phyloP scores from a whole-genome alignment of 2,329 filamentous ascomycete genomes.

The Talaromyces islandicus region DNA sequence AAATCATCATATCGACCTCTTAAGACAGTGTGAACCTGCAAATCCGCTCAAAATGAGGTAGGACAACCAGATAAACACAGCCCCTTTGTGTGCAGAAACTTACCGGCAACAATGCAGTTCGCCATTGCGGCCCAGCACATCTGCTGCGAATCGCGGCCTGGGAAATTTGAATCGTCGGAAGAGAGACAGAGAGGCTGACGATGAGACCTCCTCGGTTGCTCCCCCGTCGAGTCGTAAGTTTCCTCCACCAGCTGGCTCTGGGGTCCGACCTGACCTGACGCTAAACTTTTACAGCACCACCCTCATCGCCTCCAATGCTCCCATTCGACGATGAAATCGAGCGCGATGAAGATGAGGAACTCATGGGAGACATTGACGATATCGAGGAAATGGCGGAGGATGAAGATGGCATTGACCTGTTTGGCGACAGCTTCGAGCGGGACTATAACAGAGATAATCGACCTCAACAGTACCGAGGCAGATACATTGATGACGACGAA shows the following conservation, averaged over 20 bases:
- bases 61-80: background rate
- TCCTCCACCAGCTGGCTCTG: background rate
- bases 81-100: background rate
- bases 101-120: constrained; percentile 51
- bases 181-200: constrained; percentile 59
- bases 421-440: constrained; percentile 60
- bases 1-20: background rate
- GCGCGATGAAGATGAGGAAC: constrained; percentile 50
- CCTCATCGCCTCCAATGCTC: constrained; percentile 56
- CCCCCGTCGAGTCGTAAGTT: constrained; percentile 60
- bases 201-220: constrained; percentile 54
- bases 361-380: constrained; percentile 60
- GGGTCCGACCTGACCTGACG: constrained; percentile 12
- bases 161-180: constrained; percentile 51
- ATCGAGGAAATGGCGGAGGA: constrained; percentile 64
- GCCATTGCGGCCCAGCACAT: constrained; percentile 72
- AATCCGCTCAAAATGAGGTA: constrained; percentile 10
- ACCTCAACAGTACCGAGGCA: constrained; percentile 49
- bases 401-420: constrained; percentile 63
- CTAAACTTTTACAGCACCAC: constrained; percentile 32
- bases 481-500: constrained; percentile 58
- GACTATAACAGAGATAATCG: constrained; percentile 46
- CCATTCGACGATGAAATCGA: constrained; percentile 45
- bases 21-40: background rate
- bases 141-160: constrained; percentile 73